phyloP scores from a whole-genome alignment of 2,329 filamentous ascomycete genomes.

The Phyllosticta citrichinensis region DNA sequence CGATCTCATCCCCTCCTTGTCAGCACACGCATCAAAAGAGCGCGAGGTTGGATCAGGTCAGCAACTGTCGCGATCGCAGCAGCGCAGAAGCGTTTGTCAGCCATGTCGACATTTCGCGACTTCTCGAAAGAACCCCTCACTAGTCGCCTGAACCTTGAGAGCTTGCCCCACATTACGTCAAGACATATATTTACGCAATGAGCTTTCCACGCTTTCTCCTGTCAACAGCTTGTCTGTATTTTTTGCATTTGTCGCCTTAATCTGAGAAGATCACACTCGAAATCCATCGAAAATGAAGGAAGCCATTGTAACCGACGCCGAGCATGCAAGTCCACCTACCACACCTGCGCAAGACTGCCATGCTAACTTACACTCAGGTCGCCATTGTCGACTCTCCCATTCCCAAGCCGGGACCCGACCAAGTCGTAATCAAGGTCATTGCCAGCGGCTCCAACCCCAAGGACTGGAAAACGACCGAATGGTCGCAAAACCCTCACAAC shows the following conservation, averaged over 20 bases:
- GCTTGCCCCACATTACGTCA: neutral
- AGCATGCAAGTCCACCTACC: neutral
- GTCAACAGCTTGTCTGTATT: neutral
- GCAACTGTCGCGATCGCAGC: neutral
- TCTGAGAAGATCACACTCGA: neutral
- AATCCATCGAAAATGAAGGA: slow-evolving; percentile 16
- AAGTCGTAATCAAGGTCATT: slow-evolving; percentile 31
- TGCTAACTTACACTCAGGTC: slow-evolving; percentile 16
- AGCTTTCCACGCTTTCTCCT: neutral
- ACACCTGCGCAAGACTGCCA: too few relatives aligned
- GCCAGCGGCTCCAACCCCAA: slow-evolving; percentile 36
- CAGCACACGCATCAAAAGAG: neutral
- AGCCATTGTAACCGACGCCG: slow-evolving; percentile 15
- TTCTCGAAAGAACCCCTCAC: neutral
- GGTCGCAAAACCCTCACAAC: slow-evolving; percentile 27
- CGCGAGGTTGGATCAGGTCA: neutral
- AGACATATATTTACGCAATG: neutral
- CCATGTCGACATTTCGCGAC: neutral
- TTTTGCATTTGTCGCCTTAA: neutral
- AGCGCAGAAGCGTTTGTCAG: neutral
- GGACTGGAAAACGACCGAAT: slow-evolving; percentile 33
- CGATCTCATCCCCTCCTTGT: neutral
- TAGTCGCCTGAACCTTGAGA: neutral
- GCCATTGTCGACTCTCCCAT: slow-evolving; percentile 28
- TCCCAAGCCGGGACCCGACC: slow-evolving; percentile 23